Percentiles rank a stretch among this genome's conserved stretches.
phyloP scores from a whole-genome alignment of 2,329 filamentous ascomycete genomes.

The Dactylella cylindrospora region DNA sequence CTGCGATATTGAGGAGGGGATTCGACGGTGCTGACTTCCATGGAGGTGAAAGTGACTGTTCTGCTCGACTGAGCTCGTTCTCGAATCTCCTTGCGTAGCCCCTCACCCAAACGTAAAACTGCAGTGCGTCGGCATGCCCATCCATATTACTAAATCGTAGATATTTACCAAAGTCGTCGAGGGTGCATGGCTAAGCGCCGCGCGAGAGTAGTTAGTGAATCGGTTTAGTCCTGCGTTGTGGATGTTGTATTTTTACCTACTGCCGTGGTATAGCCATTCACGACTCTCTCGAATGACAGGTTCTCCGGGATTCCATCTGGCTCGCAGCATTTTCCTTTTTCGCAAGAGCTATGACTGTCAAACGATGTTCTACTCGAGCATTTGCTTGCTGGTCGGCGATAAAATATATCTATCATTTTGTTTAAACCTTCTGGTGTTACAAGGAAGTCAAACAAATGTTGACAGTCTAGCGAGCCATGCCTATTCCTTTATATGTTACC shows the following conservation, averaged over 20 bases:
- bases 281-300: constrained; percentile 24
- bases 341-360: constrained; percentile 9
- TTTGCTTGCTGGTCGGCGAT: constrained; percentile 26
- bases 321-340: constrained; percentile 13
- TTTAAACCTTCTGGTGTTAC: neutral
- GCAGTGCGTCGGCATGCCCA: constrained; percentile 21
- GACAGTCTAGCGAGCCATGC: no score
- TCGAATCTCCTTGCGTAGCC: constrained; percentile 26
- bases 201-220: neutral
- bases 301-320: constrained; percentile 26
- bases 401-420: constrained; percentile 35
- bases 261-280: constrained; percentile 13
- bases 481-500: no score
- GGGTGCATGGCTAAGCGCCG: constrained; percentile 15
- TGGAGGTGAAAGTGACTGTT: constrained; percentile 21
- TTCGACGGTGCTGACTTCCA: neutral
- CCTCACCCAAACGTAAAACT: constrained; percentile 31
- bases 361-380: constrained; percentile 21
- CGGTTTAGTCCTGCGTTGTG: neutral
- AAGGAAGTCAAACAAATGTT: no score
- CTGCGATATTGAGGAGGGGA: neutral
- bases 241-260: constrained; percentile 9
- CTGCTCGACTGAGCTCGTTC: constrained; percentile 10
- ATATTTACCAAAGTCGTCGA: constrained; percentile 33
- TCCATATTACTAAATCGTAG: constrained; percentile 37